A percentile compares a stretch with the other conserved stretches of the same genome.
Conservation (phyloP, 2,329 filamentous ascomycete species). For the Conoideocrella luteorostrata region DNA sequence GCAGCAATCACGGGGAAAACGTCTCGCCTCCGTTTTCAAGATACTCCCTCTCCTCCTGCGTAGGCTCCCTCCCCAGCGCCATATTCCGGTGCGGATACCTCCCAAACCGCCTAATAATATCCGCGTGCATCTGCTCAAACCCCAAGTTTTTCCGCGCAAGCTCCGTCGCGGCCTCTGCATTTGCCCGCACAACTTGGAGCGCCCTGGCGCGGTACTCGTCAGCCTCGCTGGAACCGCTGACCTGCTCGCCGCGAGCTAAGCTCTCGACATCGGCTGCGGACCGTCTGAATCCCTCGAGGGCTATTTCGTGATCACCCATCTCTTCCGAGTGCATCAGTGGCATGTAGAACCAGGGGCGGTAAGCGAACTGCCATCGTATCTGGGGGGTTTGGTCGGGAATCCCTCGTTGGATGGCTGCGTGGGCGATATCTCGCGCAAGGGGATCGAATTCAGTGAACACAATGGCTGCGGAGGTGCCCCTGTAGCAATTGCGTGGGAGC, state of each 20-base stretch:
- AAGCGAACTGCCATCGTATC: conserved; percentile 28
- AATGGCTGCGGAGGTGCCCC: conserved; percentile 35
- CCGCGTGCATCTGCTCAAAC: conserved; percentile 39
- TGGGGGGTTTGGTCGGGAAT: conserved; percentile 20
- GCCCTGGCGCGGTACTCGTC: conserved; percentile 22
- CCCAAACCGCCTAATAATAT: conserved; percentile 47
- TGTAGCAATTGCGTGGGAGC: conserved; percentile 55
- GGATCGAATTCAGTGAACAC: conserved; percentile 52
- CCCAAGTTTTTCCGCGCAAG: conserved; percentile 18
- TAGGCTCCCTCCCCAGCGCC: conserved; percentile 40
- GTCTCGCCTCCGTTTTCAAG: conserved; percentile 38
- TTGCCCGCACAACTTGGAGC: conserved; percentile 17
- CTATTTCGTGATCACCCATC: conserved; percentile 34
- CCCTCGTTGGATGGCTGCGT: conserved; percentile 26
- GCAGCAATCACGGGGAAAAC: conserved; percentile 19
- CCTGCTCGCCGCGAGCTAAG: conserved; percentile 21
- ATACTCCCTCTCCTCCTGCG: conserved; percentile 43
- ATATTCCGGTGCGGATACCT: conserved; percentile 54
- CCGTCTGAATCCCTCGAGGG: conserved; percentile 23
- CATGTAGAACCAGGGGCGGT: conserved; percentile 52
- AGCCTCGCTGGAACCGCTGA: conserved; percentile 1
- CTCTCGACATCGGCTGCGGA: conserved; percentile 27
- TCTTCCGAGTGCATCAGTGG: conserved; percentile 55
- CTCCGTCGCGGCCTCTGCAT: conserved; percentile 19
- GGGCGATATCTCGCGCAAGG: conserved; percentile 39